Evolutionary conservation across 2,329 filamentous ascomycete species (phyloP), one percentile per base, ranked within the genome.

Genomic region (Colletotrichum liriopes): DNA sequence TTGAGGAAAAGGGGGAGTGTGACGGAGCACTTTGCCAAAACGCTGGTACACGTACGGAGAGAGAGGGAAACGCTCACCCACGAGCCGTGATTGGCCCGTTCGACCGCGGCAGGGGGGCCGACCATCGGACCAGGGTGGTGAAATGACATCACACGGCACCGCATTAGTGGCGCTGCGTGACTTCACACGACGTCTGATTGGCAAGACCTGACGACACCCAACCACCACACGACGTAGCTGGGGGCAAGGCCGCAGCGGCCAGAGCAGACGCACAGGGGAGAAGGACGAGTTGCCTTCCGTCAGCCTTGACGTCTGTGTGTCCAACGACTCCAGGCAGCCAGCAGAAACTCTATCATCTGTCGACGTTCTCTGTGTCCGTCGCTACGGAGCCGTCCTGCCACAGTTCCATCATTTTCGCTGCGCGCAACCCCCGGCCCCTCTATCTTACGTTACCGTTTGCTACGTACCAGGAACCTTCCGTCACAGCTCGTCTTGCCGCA

Each of bases 301-400:
- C 65, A 70, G 70, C 70, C 70, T 72, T 65, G 58, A 72, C 70
- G 70, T 72, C 65, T 72, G 65, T 71, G 65, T 63, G 51, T 20
- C 39, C 45, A 62, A 16, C 47, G 47, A 49, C 47, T 61, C 49
- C 37, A 41, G 43, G 12, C 59, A 47, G 32, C 23, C 60, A 16
- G 11, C 20, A 23, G 58, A 37, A 37, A 37, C 37, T 45, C 56
- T 39, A 26, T 14, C 23, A 39, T 41, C 39, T 47, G 43, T 58
- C 59, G 18, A 43, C 54, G 52, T 39, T 56, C 16, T 54, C 23
- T 56, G 39, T 26, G 26, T 58, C 52, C 29, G 51, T 58, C 51
- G 35, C 58, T 68, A 63, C 43, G 58, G 51, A 39, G 29, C 59
- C 58, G 41, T 63, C 56, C 58, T 63, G 35, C 45, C 68, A 68